Conservation (phyloP, 2,329 filamentous ascomycete genomes). For the Dactylellina haptotyla region DNA sequence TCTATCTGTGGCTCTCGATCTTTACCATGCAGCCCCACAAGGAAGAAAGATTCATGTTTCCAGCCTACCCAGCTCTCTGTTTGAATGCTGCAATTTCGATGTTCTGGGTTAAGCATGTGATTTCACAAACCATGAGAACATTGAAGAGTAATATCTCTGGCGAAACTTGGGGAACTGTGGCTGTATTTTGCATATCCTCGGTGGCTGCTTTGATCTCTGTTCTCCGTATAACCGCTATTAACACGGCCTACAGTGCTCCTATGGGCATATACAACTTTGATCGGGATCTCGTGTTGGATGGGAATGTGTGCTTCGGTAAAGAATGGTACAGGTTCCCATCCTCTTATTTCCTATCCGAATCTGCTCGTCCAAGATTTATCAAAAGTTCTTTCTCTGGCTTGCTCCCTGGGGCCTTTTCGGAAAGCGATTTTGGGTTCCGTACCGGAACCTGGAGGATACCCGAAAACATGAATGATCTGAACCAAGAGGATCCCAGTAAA, state of each 20-base stretch:
- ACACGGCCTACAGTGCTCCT: slow-evolving; percentile 85
- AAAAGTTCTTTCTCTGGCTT: slow-evolving; percentile 89
- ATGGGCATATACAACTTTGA: slow-evolving; percentile 67
- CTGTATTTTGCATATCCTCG: slow-evolving; percentile 19
- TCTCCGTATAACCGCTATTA: slow-evolving; percentile 78
- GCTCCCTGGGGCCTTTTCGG: slow-evolving; percentile 87
- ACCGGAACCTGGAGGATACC: slow-evolving; percentile 82
- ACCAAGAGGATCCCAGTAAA: slow-evolving; percentile 85
- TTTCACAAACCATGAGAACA: slow-evolving; percentile 3
- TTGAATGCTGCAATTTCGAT: slow-evolving; percentile 87
- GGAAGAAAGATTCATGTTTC: slow-evolving; percentile 99
- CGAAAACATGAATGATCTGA: slow-evolving; percentile 88
- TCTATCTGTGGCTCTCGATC: slow-evolving; percentile 93
- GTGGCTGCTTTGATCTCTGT: slow-evolving; percentile 68
- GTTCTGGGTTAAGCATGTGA: slow-evolving; percentile 5
- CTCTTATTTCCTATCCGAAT: slow-evolving; percentile 86
- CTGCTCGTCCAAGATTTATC: slow-evolving; percentile 86
- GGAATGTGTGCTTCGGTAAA: slow-evolving; percentile 82
- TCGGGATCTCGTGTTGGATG: slow-evolving; percentile 39
- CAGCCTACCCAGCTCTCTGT: slow-evolving; percentile 87
- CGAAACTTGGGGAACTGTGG: neutral
- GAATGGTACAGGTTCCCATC: slow-evolving; percentile 99
- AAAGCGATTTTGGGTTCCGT: slow-evolving; percentile 65
- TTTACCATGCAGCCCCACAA: slow-evolving; percentile 96
- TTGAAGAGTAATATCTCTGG: neutral